Base-by-base conservation (phyloP, 164 flowering plant species). In the Sedum album region DNA sequence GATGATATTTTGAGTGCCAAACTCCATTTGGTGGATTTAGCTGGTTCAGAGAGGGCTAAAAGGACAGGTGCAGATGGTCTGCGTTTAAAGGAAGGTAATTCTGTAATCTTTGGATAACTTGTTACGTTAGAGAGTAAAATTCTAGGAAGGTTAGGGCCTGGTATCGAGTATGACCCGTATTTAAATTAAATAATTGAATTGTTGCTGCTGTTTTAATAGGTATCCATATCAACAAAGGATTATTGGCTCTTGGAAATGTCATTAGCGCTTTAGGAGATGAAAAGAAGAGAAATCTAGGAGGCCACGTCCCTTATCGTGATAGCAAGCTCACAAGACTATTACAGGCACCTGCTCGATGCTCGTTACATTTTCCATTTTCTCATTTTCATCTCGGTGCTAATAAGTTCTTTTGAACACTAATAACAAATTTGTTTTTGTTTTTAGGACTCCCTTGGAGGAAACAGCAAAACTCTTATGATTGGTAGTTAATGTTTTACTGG, bases 221-320 rank as follows among this genome's bases (percentile, higher is more conserved):
- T 2, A 88, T 95, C 71, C 97, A 90, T 73, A 95, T 95, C 62
- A 95, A 95, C 63, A 92, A 83, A 72, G 99, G 99, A 31, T 71
- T 95, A 68, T 72, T 95, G 60, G 94, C 99, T 71, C 93, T 95
- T 69, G 99, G 99, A 13, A 95, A 95, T 82, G 99, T 95, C 62
- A 95, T 95, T 15, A 95, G 97, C 84, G 99, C 99, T 18, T 68
- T 95, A 69, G 99, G 99, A 13, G 99, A 95, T 84, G 99, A 95
- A 60, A 95, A 85, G 79, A 95, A 95, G 75, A 71, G 97, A 60
- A 92, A 88, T 78, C 96, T 90, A 81, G 97, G 99, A 39, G 97
- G 91, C 2, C 99, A 95, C 71, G 91, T 95, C 70, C 99, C 99
- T 1, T 95, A 95, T 39, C 86, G 99, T 48, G 99, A 95, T 63